Base-by-base conservation (phyloP, 441 rosid genomes). In the Mallotus repandus region DNA sequence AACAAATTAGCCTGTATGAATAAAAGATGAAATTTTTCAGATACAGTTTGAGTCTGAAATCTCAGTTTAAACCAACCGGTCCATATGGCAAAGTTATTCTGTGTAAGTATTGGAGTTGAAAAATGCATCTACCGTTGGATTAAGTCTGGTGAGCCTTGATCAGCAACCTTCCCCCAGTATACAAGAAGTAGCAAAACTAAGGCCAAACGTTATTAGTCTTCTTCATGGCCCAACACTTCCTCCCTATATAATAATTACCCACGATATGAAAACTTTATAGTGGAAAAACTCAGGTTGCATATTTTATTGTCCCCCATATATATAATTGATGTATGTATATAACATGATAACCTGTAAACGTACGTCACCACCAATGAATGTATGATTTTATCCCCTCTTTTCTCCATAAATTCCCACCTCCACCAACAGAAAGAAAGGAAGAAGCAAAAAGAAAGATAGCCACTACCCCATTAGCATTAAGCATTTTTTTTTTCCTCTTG, bases 201-300 rank as follows among this genome's bases (percentile, higher is more conserved):
- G 41, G 41, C 5, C 5, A 38, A 38, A 38, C 41, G 7, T 6
- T 38, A 38, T 38, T 38, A 38, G 41, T 38, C 41, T 38, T 38
- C 7, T 38, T 38, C 41, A 38, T 38, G 41, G 41, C 41, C 41
- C 41, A 38, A 38, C 41, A 38, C 41, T 38, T 4, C 41, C 50
- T 25, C 65, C 57, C 7, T 19, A 73, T 80, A 73, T 80, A 80
- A 79, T 84, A 82, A 78, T 77, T 82, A 74, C 78, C 80, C 84
- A 84, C 83, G 79, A 84, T 56, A 38, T 65, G 4, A 15, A 35
- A 80, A 61, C 50, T 73, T 58, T 76, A 38, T 38, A 87, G 88
- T 88, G 90, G 91, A 78, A 78, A 79, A 85, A 77, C 85, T 87
- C 85, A 80, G 82, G 86, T 79, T 80, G 84, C 92, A 89, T 90